Evolutionary conservation across 805 yeast genomes (phyloP), one percentile per base, ranked within the genome.

Genomic region (Priceomyces medius): DNA sequence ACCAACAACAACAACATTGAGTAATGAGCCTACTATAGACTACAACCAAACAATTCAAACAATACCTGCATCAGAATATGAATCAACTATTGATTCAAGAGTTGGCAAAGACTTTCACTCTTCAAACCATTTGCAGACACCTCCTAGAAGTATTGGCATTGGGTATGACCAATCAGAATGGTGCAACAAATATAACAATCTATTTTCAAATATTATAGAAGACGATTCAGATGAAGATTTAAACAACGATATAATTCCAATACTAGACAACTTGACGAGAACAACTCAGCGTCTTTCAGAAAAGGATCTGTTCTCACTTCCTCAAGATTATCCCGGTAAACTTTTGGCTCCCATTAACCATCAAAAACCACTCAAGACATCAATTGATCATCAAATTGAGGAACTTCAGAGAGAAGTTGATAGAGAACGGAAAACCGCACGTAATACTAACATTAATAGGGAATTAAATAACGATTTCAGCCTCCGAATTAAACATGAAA

Each of bases 1-100:
- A 9, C 39, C 45, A 1, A 10, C 43, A 2, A 21, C 58, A 3
- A 38, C 55, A 2, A 55, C 59, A 6, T 44, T 63, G 29, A 46
- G 51, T 16, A 63, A 64, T 43, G 68, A 64, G 37, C 68, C 68
- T 2, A 65, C 71, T 3, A 56, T 64, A 6, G 66, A 63, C 43
- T 65, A 64, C 45, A 55, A 62, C 40, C 41, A 56, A 32, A 61
- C 67, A 4, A 51, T 58, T 24, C 38, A 35, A 10, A n/a, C 43
- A 3, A 17, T 16, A 7, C 32, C 31, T 2, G 29, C 29, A 4
- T 27, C 38, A 3, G 37, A 29, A 5, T 19, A 40, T 16, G 43
- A 40, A 16, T 35, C 43, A 17, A 40, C 43, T 12, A 40, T 40
- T 21, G 43, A 40, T 18, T 35, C 43, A 10, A 40, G 38, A 23